Evolutionary conservation across 306 rosid genomes (phyloP).

Genomic region (Rosa multiflora): DNA sequence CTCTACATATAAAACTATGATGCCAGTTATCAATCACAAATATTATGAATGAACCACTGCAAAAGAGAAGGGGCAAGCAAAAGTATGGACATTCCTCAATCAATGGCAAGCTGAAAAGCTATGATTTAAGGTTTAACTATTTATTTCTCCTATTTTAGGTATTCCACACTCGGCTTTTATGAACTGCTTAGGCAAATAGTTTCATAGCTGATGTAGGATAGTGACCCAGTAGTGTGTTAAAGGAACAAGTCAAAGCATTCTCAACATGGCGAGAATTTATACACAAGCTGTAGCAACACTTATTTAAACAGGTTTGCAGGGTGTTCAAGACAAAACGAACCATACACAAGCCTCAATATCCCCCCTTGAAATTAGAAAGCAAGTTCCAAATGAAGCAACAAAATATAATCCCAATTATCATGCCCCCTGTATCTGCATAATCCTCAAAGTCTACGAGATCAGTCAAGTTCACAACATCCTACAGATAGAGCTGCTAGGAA

Average conservation of each 20-base stretch:
- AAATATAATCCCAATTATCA: background rate
- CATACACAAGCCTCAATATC: background rate
- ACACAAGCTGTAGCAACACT: background rate
- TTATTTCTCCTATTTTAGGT: background rate
- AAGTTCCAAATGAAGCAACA: background rate
- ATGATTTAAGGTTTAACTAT: background rate
- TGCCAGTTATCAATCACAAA: background rate
- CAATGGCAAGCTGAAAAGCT: background rate
- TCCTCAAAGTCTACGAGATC: background rate
- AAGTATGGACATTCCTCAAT: background rate
- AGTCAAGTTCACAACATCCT: background rate
- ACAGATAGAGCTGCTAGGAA: background rate
- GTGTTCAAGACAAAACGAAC: background rate
- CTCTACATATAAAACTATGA: background rate
- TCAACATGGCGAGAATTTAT: background rate
- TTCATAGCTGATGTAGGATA: background rate
- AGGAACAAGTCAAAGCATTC: background rate
- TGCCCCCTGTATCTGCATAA: background rate
- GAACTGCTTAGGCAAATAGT: background rate
- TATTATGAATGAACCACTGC: background rate
- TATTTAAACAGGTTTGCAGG: background rate
- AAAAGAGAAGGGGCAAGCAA: background rate
- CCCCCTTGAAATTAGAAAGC: background rate
- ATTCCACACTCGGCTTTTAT: background rate
- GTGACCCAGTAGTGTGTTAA: background rate